Evolutionary conservation across 2,329 filamentous ascomycete species (phyloP).

Genomic region (Massarina eburnea): DNA sequence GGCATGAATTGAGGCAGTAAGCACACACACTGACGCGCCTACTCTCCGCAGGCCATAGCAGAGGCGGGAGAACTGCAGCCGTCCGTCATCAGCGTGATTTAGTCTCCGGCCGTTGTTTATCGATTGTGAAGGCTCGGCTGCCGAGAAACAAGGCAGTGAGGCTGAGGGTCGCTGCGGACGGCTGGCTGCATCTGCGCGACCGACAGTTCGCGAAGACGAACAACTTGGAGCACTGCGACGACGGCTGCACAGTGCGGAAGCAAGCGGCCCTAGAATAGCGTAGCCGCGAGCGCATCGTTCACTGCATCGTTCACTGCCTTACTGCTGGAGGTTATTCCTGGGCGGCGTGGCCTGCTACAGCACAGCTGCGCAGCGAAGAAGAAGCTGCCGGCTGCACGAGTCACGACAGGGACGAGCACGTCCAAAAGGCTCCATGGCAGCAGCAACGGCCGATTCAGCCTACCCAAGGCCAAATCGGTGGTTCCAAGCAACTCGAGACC

Average conservation of each 20-base stretch:
- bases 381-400: too few relatives aligned
- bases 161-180: conserved; percentile 10
- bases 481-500: background rate
- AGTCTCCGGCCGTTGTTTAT: conserved; percentile 14
- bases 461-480: background rate
- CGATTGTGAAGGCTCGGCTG: conserved; percentile 16
- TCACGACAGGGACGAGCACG: background rate
- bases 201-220: background rate
- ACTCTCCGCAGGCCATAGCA: background rate
- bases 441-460: background rate
- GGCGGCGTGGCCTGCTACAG: background rate
- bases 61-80: conserved; percentile 6
- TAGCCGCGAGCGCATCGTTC: background rate
- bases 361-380: background rate
- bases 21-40: background rate
- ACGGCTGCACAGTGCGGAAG: background rate
- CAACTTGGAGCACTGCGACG: too few relatives aligned
- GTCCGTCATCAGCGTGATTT: conserved; percentile 7
- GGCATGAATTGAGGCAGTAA: background rate
- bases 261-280: conserved; percentile 1
- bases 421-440: background rate
- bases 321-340: background rate
- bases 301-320: too few relatives aligned
- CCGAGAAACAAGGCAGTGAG: conserved; percentile 18
- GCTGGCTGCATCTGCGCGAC: background rate